Evolutionary conservation across 129 eudicot genomes (phyloP), one percentile per base, ranked within the genome.

Genomic region (Heracleum sosnowskyi): DNA sequence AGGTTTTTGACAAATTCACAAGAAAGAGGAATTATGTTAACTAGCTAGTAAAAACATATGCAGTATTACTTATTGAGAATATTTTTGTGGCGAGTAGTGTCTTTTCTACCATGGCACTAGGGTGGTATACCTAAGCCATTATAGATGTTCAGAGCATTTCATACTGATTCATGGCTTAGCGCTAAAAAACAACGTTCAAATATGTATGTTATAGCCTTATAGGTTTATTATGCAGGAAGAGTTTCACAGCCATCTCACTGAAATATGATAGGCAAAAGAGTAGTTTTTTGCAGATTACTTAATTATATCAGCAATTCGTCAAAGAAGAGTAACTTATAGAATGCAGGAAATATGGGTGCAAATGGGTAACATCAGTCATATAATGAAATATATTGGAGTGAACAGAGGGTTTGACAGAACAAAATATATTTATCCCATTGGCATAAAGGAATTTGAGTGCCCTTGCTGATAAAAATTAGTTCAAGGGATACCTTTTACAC

Each of bases 401-500:
- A 64, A 31, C 40, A 64, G 5, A 17, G 0, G 31, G 24, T 69
- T 6, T 36, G 29, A 20, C 22, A 13, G 7, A 49, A 49, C 18
- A 49, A 47, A 49, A 4, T 13, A 20, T 17, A 17, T 35, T 69
- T 69, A 17, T 36, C 46, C 28, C 29, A 11, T 40, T 40, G 29
- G 51, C 51, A 72, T 72, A 9, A 28, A 72, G 16, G 26, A 37
- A 20, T 72, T 35, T 35, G 74, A 57, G 44, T 37, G 4, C 46
- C 46, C 44, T 35, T 69, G 44, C n/a, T 26, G 22, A 39, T 9
- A 22, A 20, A 39, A 40, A 72, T 72, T 6, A 72, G n/a, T 63
- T 60, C 16, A 78, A 80, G 20, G 41, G 74, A 66, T 83, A 95
- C 99, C 93, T 95, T 83, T 91, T 90, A 80, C 99, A 95, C 85